These are phyloP conservation scores for Xylaria sp. DNA, from an alignment of 2,329 filamentous ascomycete species.

Conservation along the genomic window DNA sequence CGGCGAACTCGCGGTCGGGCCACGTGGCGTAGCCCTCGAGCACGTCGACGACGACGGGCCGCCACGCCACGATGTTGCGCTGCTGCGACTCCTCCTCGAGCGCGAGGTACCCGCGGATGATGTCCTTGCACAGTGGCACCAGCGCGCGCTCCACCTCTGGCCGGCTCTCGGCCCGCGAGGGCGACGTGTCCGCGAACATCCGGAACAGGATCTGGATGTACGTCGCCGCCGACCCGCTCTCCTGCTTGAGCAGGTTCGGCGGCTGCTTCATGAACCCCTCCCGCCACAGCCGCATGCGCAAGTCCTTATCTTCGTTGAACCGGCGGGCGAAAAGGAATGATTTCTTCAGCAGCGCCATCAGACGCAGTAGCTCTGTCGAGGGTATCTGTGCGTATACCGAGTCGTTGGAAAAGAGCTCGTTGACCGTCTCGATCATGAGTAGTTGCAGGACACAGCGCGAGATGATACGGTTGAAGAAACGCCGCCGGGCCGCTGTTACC, in stretches of 20 bases:
- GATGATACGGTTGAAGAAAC: conserved; percentile 99
- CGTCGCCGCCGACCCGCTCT: conserved; percentile 87
- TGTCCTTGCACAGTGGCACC: conserved; percentile 93
- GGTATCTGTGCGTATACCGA: conserved; percentile 93
- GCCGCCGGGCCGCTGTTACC: conserved; percentile 87
- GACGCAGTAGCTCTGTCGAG: conserved; percentile 80
- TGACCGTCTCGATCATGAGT: conserved; percentile 99
- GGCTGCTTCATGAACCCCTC: conserved; percentile 99
- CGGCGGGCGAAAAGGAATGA: conserved; percentile 95
- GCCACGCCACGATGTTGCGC: conserved; percentile 94
- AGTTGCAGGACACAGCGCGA: conserved; percentile 96
- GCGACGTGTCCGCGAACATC: conserved; percentile 91
- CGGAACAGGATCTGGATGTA: conserved; percentile 95
- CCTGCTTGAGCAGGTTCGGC: conserved; percentile 95
- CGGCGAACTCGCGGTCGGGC: conserved; percentile 75
- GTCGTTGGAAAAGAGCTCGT: conserved; percentile 97
- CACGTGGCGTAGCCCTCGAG: conserved; percentile 90
- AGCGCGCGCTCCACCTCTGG: conserved; percentile 87
- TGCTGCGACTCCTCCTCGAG: conserved; percentile 97
- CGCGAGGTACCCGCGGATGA: conserved; percentile 80
- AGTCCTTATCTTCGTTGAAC: conserved; percentile 97
- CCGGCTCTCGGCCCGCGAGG: conserved; percentile 78
- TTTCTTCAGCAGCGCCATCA: conserved; percentile 95
- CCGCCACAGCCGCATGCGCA: conserved; percentile 90
- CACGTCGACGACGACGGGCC: conserved; percentile 95